phyloP scores from a whole-genome alignment of 192 early-diverging fungal genomes.

The Backusella parvicylindrica region DNA sequence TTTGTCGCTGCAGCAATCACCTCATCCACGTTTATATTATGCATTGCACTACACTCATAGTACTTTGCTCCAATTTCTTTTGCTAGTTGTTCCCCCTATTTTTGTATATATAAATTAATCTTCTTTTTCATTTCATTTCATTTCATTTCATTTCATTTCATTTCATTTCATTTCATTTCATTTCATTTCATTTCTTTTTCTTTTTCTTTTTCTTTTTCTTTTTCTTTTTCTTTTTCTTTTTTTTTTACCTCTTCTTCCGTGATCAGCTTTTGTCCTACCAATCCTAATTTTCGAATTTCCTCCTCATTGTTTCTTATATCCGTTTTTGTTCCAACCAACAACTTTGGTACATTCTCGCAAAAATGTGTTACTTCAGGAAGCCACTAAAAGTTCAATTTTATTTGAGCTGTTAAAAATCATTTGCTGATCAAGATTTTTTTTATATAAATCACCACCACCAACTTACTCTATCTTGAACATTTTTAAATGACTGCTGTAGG shows the following conservation, averaged over 20 bases:
- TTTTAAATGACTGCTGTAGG: conserved; percentile 70
- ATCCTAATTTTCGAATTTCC: conserved; percentile 20
- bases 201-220: too few relatives aligned
- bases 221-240: too few relatives aligned
- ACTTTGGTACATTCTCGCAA: conserved; percentile 39
- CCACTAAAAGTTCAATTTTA: conserved; percentile 32
- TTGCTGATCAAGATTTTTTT: not conserved
- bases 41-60: conserved; percentile 51
- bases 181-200: too few relatives aligned
- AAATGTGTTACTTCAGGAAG: conserved; percentile 47
- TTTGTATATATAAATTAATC: not conserved
- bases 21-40: conserved; percentile 37
- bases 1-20: conserved; percentile 48
- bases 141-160: too few relatives aligned
- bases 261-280: conserved; percentile 33
- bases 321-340: conserved; percentile 50
- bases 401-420: not conserved
- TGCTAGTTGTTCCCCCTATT: conserved; percentile 42
- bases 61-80: conserved; percentile 44
- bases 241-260: conserved; percentile 34
- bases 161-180: not conserved
- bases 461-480: conserved; percentile 70
- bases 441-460: too few relatives aligned
- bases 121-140: not conserved
- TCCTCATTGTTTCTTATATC: conserved; percentile 38